phyloP scores from a whole-genome alignment of 108 stramenopile species.

The Discostella stelligeroides region DNA sequence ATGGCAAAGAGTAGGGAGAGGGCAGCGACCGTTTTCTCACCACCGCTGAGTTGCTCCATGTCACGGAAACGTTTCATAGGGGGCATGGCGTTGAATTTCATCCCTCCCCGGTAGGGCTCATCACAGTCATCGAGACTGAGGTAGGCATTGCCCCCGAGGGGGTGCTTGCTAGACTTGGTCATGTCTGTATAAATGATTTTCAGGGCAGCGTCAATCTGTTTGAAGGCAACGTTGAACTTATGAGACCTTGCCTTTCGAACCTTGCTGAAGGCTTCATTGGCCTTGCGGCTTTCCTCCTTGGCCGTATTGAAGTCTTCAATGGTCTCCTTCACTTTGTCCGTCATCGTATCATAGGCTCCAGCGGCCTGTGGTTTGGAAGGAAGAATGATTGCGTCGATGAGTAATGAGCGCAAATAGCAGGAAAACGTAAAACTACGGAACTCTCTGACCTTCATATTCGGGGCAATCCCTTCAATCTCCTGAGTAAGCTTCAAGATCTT shows the following conservation, averaged over 20 bases:
- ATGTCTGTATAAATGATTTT: slow-evolving; percentile 95
- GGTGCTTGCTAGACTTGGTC: slow-evolving; percentile 91
- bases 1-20: slow-evolving; percentile 98
- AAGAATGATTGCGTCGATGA: background rate
- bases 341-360: slow-evolving; percentile 83
- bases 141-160: slow-evolving; percentile 93
- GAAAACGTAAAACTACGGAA: background rate
- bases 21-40: slow-evolving; percentile 99
- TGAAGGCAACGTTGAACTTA: slow-evolving; percentile 87
- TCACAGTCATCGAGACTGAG: slow-evolving; percentile 91
- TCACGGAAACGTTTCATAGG: slow-evolving; percentile 99
- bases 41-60: slow-evolving; percentile 99
- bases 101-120: slow-evolving; percentile 95
- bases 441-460: slow-evolving; percentile 91
- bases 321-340: slow-evolving; percentile 74
- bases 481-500: slow-evolving; percentile 66
- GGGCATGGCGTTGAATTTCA: slow-evolving; percentile 99
- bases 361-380: slow-evolving; percentile 55
- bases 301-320: slow-evolving; percentile 80
- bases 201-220: slow-evolving; percentile 86
- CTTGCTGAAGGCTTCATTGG: slow-evolving; percentile 73
- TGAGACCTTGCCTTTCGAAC: slow-evolving; percentile 76
- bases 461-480: slow-evolving; percentile 90
- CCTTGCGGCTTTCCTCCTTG: slow-evolving; percentile 74
- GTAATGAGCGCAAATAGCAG: background rate